Base-by-base conservation (phyloP, 2,329 filamentous ascomycete species). In the Ophiosphaerella narmari region DNA sequence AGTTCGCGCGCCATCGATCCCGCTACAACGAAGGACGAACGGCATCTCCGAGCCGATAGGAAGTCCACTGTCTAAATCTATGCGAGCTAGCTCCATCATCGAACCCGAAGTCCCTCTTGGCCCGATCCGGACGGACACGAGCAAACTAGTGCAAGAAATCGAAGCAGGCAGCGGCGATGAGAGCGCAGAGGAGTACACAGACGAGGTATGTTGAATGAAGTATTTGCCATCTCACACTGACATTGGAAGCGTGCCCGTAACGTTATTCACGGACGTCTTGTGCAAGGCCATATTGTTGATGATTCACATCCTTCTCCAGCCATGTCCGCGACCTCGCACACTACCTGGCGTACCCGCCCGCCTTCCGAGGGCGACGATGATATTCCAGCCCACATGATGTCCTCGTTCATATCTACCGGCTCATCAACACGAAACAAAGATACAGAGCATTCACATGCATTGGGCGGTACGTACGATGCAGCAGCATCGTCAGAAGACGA, bases 201-300 rank as follows among this genome's bases (percentile, higher is more conserved):
- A 96, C 64, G 84, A 90, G 70, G 72, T 73, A 48, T 44, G 66
- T 51, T 5, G 12, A 9, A n/a, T 8, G 21, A 4, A 7, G 23
- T 35, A 13, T 14, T 18, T 13, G 5, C 34, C 21, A 32, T 11
- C 9, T 6, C n/a, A 35, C 43, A 31, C 52, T 70, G 57, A 68
- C 43, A 39, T 48, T 14, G 11, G 31, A 46, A 78, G 73, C 87
- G 90, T 50, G 91, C 90, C 14, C 84, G 87, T 35, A 92, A 97
- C 70, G 92, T 99, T 40, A 95, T 92, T 36, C 93, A 92, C 50
- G 93, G 91, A 8, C 87, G 94, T 45, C 80, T 99, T 37, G 85
- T 97, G 7, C 91, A 97, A 63, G 94, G 94, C 12, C 94, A 97
- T 70, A 88, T 99, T 60, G 94, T 99, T 9, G 90, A 96, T 56